These are phyloP conservation scores for Crepidotus variabilis DNA, from an alignment of 768 basidiomycete genomes.

Conservation along the genomic window DNA sequence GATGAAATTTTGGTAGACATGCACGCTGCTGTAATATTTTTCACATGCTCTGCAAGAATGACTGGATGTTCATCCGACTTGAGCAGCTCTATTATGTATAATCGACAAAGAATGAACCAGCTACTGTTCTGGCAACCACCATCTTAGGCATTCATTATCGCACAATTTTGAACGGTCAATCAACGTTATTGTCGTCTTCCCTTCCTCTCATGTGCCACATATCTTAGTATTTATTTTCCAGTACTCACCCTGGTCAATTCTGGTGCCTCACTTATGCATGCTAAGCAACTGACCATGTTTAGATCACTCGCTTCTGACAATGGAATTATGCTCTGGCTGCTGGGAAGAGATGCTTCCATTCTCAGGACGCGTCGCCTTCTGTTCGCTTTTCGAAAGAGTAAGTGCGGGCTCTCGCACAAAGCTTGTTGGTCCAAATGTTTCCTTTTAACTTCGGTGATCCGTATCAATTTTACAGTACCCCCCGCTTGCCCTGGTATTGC, in stretches of 20 bases:
- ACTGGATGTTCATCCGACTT: too few species aligned
- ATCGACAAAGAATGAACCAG: not conserved
- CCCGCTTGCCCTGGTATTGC: too few species aligned
- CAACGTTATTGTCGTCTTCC: not conserved
- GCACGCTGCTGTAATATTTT: too few species aligned
- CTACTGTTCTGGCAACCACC: not conserved
- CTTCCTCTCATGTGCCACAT: not conserved
- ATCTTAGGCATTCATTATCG: not conserved
- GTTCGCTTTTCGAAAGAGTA: not conserved
- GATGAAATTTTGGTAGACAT: too few species aligned
- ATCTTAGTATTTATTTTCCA: not conserved
- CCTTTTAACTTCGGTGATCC: constrained; percentile 16
- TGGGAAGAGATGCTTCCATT: not conserved
- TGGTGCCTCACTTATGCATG: not conserved
- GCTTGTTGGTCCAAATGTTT: constrained; percentile 6
- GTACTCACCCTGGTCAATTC: not conserved
- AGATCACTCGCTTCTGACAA: not conserved
- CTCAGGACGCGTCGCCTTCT: not conserved
- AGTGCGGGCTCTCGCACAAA: not conserved
- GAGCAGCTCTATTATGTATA: not conserved
- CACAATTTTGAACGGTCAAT: not conserved
- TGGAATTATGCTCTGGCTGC: not conserved
- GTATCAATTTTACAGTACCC: constrained; percentile 11
- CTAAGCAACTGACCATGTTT: not conserved
- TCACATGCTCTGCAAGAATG: too few species aligned